Evolutionary conservation across 805 yeast genomes (phyloP), one percentile per base, ranked within the genome.

Genomic region (Alloascoidea africana): DNA sequence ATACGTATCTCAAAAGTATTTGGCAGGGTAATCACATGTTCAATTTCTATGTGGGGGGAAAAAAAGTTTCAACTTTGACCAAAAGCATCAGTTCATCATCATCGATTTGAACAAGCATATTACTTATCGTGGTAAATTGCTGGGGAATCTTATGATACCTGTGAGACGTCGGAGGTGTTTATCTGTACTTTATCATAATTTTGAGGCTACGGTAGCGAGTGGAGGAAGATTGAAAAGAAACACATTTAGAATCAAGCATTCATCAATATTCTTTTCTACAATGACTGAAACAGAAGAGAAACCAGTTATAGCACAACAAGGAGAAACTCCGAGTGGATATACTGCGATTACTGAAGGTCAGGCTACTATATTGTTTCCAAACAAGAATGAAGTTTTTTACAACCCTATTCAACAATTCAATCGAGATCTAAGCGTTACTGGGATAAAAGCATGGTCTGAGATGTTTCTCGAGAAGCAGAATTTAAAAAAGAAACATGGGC

Each of bases 361-460:
- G 39, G 96, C 97, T 11, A 70, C 76, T 16, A 76, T 91, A 34
- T 62, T 87, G 19, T 81, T 80, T 43, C 89, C 94, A 3, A 78
- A 82, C 48, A 76, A 76, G 36, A 66, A 68, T 41, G 67, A 66
- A 42, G 98, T 91, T 6, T 91, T 91, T 53, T 91, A 91, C 59
- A 91, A 91, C 54, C 96, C 94, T 5, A 81, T 91, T 39, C 99
- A 91, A 59, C 97, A 89, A 58, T 91, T 86, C 59, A 91, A 91
- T 56, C 70, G 99, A 49, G 99, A 91, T 53, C 60, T 91, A 36
- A 80, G 94, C 46, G 80, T 84, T 4, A 62, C 79, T 47, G 86
- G 84, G 5, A 87, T 91, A 42, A 70, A 76, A 40, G 94, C 97
- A 0, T 91, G 94, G 89, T 67, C 77, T 32, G 73, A 78, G 39